Base-by-base conservation (phyloP, 495 filamentous ascomycete genomes). In the Penicillium ochrochloron region DNA sequence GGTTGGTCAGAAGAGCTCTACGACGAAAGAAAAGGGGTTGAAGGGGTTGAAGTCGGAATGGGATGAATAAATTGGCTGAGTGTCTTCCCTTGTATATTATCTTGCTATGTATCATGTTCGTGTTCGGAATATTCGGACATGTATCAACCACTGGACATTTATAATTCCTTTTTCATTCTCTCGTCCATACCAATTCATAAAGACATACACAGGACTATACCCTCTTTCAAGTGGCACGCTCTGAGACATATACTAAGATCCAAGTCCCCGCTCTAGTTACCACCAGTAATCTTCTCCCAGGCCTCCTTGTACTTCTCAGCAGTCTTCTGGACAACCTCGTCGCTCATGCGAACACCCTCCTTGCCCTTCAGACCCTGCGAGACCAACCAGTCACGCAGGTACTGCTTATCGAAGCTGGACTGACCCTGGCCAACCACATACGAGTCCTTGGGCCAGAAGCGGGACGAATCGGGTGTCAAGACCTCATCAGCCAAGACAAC, bases 401-500 rank as follows among this genome's bases (percentile, higher is more conserved):
- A 90, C 83, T 97, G 95, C 85, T 99, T 98, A 73, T 98, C 94
- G 60, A 89, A 94, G 76, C 90, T 94, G 58, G 87, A 81, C 80
- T 97, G 93, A 23, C 90, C 83, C 39, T 81, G 80, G 0, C 94
- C 94, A 34, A 88, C 75, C 67, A 85, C 84, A 68, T 97, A 97
- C 10, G 80, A 79, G 27, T 86, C 88, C 65, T 84, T 85, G 5
- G 86, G 88, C 95, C 95, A 99, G 83, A 97, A 97, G 11, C 95
- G 87, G 14, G 89, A 93, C 48, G 88, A 91, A 72, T 95, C 92
- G 19, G 88, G 89, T 9, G 94, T 98, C 46, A 98, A 80, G 17
- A 97, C 93, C 76, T 99, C 95, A 72, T 99, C 95, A 6, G 95
- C 87, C 19, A 97, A 80, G 19, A 96, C 89, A 7, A 99, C 83